Conservation (phyloP, 371 early-diverging fungal genomes). For the Mortierella sp. region DNA sequence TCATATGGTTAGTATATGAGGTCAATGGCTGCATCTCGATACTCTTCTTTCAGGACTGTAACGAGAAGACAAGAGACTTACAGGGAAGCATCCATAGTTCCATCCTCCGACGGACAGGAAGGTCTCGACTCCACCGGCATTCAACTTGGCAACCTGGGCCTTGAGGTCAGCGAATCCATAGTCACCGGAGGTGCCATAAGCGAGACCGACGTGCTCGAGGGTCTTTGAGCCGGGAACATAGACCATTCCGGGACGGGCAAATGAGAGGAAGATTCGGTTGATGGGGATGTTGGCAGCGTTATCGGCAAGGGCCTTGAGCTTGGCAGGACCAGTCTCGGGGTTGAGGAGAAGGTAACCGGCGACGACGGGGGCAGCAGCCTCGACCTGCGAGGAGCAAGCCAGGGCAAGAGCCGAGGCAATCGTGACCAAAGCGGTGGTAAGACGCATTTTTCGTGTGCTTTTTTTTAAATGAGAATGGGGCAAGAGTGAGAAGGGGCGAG, state of each 20-base stretch:
- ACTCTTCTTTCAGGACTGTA: not conserved
- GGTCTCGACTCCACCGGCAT: slow-evolving; percentile 48
- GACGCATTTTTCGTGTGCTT: no score
- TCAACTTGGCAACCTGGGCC: slow-evolving; percentile 33
- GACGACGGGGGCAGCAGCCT: slow-evolving; percentile 37
- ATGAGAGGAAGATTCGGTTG: slow-evolving; percentile 54
- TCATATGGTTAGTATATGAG: not conserved
- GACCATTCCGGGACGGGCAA: slow-evolving; percentile 56
- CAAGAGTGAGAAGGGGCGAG: not conserved
- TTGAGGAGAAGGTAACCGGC: slow-evolving; percentile 52
- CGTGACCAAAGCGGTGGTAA: slow-evolving; percentile 46
- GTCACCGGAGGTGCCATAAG: slow-evolving; percentile 42
- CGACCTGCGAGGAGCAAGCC: slow-evolving; percentile 38
- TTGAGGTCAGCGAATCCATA: slow-evolving; percentile 57
- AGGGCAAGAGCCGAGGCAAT: slow-evolving; percentile 51
- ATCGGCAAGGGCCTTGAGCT: slow-evolving; percentile 56
- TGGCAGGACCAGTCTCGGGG: slow-evolving; percentile 49
- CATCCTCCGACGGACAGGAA: slow-evolving; percentile 57
- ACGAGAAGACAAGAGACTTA: slow-evolving; percentile 3
- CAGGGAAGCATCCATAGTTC: slow-evolving; percentile 58
- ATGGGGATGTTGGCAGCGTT: slow-evolving; percentile 56
- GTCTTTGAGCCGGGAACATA: slow-evolving; percentile 57
- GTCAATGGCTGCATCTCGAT: no score
- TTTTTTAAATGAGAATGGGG: not conserved
- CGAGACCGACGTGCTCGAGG: slow-evolving; percentile 47